phyloP scores from a whole-genome alignment of 2,329 filamentous ascomycete genomes.

The Verticillium zaregamsianum region DNA sequence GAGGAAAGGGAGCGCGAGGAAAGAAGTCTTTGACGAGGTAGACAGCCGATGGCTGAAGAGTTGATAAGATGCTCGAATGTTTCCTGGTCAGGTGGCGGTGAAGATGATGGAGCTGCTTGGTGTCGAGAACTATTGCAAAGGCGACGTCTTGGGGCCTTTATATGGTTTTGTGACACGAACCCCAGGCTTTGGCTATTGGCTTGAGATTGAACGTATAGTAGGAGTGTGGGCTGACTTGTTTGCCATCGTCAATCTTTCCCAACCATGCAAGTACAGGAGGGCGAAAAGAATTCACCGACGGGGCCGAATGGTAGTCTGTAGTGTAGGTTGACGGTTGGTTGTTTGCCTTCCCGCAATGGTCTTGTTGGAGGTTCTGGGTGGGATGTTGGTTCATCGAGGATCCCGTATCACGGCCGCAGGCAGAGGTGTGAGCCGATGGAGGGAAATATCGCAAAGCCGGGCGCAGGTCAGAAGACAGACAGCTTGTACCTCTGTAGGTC shows the following conservation, averaged over 20 bases:
- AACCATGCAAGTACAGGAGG: conserved; percentile 8
- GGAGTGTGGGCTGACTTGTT: conserved; percentile 13
- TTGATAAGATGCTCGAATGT: not conserved
- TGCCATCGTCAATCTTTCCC: conserved; percentile 13
- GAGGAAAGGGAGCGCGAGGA: too few species aligned
- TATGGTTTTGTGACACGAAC: conserved; percentile 12
- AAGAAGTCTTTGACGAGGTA: too few species aligned
- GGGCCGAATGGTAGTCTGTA: conserved; percentile 12
- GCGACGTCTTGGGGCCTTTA: conserved; percentile 8
- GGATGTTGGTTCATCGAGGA: conserved; percentile 9
- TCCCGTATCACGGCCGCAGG: conserved; percentile 11
- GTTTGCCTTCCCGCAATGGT: conserved; percentile 11
- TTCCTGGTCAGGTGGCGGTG: not conserved
- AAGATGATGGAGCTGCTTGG: not conserved
- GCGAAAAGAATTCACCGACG: conserved; percentile 12
- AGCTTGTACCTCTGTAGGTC: conserved; percentile 12
- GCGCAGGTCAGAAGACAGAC: conserved; percentile 2
- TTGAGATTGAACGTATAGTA: conserved; percentile 10
- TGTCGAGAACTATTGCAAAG: not conserved
- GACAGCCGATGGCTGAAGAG: not conserved
- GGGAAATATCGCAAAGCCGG: conserved; percentile 10
- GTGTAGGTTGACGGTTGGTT: conserved; percentile 11
- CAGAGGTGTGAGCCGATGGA: conserved; percentile 11
- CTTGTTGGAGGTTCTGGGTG: conserved; percentile 8
- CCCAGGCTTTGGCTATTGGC: conserved; percentile 12